Conservation (phyloP, 768 basidiomycete genomes). For the Boletellus sp. region DNA sequence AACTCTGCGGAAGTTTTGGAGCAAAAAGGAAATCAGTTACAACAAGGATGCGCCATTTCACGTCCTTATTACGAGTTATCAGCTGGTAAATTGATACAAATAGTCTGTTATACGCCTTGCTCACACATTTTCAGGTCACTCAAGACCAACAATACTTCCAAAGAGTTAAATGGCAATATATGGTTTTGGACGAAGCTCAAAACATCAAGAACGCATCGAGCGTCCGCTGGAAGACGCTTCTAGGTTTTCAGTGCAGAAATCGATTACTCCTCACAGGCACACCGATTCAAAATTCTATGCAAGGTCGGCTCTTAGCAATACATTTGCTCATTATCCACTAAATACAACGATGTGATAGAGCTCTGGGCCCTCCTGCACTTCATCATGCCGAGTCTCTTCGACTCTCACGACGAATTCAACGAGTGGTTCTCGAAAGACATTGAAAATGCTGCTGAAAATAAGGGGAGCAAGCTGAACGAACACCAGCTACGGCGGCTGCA, state of each 20-base stretch:
- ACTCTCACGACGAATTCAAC: constrained; percentile 98
- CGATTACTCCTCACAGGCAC: constrained; percentile 93
- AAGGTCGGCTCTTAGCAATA: constrained; percentile 53
- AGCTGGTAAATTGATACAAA: constrained; percentile 56
- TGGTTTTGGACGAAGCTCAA: constrained; percentile 99
- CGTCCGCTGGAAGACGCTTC: constrained; percentile 94
- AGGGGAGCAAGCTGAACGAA: constrained; percentile 88
- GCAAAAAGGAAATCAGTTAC: constrained; percentile 94
- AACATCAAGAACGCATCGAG: constrained; percentile 98
- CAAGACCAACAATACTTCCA: constrained; percentile 99
- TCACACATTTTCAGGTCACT: constrained; percentile 57
- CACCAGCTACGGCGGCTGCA: constrained; percentile 92
- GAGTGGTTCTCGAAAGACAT: constrained; percentile 99
- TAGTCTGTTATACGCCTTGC: neutral
- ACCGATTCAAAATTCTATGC: constrained; percentile 99
- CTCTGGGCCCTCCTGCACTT: constrained; percentile 98
- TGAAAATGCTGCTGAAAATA: constrained; percentile 90
- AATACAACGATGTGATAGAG: constrained; percentile 46
- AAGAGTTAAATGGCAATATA: constrained; percentile 98
- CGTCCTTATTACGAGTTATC: constrained; percentile 94
- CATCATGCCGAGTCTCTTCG: constrained; percentile 99
- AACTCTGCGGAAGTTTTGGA: constrained; percentile 95
- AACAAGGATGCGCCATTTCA: constrained; percentile 95
- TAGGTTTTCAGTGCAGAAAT: constrained; percentile 95
- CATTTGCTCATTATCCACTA: neutral